Evolutionary conservation across 1,284 basidiomycete genomes (phyloP).

Genomic region (Pisolithus thermaeus): DNA sequence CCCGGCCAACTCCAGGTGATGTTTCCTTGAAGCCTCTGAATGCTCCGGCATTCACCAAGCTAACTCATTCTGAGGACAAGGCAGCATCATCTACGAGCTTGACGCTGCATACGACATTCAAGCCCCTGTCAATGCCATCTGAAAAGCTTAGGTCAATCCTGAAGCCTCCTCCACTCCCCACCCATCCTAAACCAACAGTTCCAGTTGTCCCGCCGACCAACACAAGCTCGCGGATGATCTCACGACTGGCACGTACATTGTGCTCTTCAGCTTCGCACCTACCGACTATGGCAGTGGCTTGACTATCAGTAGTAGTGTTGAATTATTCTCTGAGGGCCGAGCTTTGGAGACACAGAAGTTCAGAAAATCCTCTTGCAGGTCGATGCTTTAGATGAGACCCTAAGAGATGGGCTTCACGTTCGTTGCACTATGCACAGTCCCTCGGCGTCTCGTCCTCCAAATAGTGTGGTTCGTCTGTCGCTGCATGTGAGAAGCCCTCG

Average conservation of each 20-base stretch:
- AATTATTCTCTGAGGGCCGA: no score
- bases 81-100: neutral
- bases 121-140: conserved; percentile 1
- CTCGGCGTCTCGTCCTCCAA: no score
- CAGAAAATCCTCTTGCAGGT: no score
- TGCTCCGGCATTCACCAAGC: conserved; percentile 8
- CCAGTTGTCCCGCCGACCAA: conserved; percentile 21
- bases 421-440: no score
- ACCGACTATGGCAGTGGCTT: conserved; percentile 11
- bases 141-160: conserved; percentile 21
- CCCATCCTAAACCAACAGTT: conserved; percentile 10
- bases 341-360: no score
- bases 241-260: conserved; percentile 24
- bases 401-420: no score
- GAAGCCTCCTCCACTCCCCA: conserved; percentile 21
- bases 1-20: neutral
- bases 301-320: no score
- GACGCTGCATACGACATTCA: conserved; percentile 3
- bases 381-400: no score
- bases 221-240: conserved; percentile 18
- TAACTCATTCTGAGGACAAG: neutral
- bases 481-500: no score
- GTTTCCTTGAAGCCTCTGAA: conserved; percentile 15
- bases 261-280: conserved; percentile 22
- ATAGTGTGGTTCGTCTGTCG: no score